These are phyloP conservation scores for Penicillium psychrofluorescens DNA, from an alignment of 495 filamentous ascomycete genomes.

Conservation along the genomic window DNA sequence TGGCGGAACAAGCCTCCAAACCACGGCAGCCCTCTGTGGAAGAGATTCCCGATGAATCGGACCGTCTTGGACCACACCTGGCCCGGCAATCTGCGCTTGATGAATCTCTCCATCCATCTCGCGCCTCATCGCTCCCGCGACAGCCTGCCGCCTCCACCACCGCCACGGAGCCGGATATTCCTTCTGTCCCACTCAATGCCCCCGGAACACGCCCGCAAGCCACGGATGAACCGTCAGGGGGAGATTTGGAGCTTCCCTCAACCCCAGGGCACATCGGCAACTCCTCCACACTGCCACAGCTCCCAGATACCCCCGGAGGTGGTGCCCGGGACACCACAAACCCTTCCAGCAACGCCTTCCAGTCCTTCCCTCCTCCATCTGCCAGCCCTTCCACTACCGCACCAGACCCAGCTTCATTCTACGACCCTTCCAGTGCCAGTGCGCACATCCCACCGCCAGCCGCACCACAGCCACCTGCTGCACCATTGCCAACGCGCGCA, in stretches of 20 bases:
- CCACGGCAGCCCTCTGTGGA: slow-evolving; percentile 53
- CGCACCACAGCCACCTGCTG: background rate
- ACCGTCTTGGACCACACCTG: slow-evolving; percentile 26
- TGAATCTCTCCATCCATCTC: slow-evolving; percentile 46
- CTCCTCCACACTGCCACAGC: slow-evolving; percentile 15
- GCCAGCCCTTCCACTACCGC: slow-evolving; percentile 17
- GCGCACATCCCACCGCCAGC: slow-evolving; percentile 15
- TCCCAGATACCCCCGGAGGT: slow-evolving; percentile 34
- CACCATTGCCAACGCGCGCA: slow-evolving; percentile 1
- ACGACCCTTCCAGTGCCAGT: slow-evolving; percentile 15
- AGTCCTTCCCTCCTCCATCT: slow-evolving; percentile 41
- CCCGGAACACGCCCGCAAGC: slow-evolving; percentile 10
- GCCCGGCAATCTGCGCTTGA: slow-evolving; percentile 35
- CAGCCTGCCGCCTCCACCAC: slow-evolving; percentile 22
- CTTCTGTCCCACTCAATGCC: slow-evolving; percentile 16
- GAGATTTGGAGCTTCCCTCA: slow-evolving; percentile 31
- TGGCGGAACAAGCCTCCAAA: slow-evolving; percentile 24
- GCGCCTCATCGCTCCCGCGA: slow-evolving; percentile 33
- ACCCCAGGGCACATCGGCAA: slow-evolving; percentile 28
- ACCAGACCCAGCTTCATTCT: slow-evolving; percentile 27
- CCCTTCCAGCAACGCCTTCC: slow-evolving; percentile 22
- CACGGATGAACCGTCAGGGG: slow-evolving; percentile 10
- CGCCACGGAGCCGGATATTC: slow-evolving; percentile 17
- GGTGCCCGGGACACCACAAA: slow-evolving; percentile 6
- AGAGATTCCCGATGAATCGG: slow-evolving; percentile 42